A percentile compares a stretch with the other conserved stretches of the same genome.
Conservation (phyloP, 495 filamentous ascomycete genomes). For the Hamigera avellanea region DNA sequence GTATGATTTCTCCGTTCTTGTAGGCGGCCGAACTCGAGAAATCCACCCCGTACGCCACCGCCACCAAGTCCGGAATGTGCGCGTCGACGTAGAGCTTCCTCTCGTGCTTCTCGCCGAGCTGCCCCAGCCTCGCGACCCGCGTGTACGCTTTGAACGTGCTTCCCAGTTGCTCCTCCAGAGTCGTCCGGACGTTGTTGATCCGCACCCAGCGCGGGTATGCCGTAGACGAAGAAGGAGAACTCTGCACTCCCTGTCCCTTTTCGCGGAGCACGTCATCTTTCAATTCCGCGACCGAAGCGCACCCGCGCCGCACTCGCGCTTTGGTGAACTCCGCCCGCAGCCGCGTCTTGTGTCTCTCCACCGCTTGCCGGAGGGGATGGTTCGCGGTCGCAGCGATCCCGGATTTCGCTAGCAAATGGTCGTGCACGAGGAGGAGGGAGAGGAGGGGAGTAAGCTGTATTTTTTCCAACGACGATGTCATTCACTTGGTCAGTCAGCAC, state of each 20-base stretch:
- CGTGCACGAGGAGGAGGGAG: conserved; percentile 74
- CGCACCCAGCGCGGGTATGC: conserved; percentile 78
- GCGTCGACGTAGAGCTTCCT: conserved; percentile 51
- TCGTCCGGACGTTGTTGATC: conserved; percentile 67
- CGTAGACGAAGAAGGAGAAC: conserved; percentile 3
- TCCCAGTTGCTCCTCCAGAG: conserved; percentile 52
- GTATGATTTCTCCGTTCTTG: conserved; percentile 60
- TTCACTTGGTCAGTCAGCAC: conserved; percentile 33
- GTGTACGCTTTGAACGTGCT: conserved; percentile 54
- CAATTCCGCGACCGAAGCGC: conserved; percentile 50
- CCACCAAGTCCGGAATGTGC: conserved; percentile 73
- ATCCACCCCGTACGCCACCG: conserved; percentile 56
- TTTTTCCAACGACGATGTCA: background rate
- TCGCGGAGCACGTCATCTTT: conserved; percentile 40
- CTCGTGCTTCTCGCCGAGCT: conserved; percentile 14
- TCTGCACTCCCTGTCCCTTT: conserved; percentile 14
- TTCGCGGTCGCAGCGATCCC: conserved; percentile 67
- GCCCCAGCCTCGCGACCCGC: conserved; percentile 33
- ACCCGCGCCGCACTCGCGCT: conserved; percentile 59
- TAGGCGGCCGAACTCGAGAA: conserved; percentile 62
- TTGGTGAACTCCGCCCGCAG: conserved; percentile 72
- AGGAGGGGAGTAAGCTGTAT: conserved; percentile 68
- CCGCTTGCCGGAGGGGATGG: conserved; percentile 62
- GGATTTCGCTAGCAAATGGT: conserved; percentile 66
- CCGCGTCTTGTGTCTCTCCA: conserved; percentile 73